These are phyloP conservation scores for Cudoniella acicularis DNA, from an alignment of 495 filamentous ascomycete genomes.

Conservation along the genomic window DNA sequence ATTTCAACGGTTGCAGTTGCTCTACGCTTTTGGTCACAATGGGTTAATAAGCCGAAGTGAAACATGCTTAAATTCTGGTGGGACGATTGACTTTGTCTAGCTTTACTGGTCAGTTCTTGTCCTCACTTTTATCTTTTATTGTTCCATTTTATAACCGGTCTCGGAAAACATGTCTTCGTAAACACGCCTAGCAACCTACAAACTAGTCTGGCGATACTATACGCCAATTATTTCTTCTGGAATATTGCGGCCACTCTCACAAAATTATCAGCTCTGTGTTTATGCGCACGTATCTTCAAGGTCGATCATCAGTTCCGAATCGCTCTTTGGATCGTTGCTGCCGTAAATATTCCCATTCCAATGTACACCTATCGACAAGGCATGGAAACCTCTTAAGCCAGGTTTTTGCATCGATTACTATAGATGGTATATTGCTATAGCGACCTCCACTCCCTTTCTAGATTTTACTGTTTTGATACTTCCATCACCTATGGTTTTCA, in stretches of 20 bases:
- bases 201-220: neutral
- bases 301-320: slow-evolving; percentile 21
- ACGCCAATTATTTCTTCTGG: slow-evolving; percentile 4
- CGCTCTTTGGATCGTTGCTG: slow-evolving; percentile 18
- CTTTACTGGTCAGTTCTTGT: neutral
- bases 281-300: slow-evolving; percentile 18
- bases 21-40: neutral
- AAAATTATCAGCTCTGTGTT: slow-evolving; percentile 18
- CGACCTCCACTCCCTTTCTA: neutral
- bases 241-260: slow-evolving; percentile 12
- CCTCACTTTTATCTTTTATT: neutral
- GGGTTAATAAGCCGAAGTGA: neutral
- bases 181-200: neutral
- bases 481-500: neutral
- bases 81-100: neutral
- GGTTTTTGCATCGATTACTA: slow-evolving; percentile 11
- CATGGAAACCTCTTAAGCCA: slow-evolving; percentile 25
- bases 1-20: neutral
- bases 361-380: slow-evolving; percentile 28
- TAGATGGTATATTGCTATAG: neutral
- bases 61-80: neutral
- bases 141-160: neutral
- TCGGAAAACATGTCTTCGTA: neutral
- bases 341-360: slow-evolving; percentile 24
- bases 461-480: neutral